phyloP scores from a whole-genome alignment of 2,329 filamentous ascomycete genomes.

The Claviceps sorghi region DNA sequence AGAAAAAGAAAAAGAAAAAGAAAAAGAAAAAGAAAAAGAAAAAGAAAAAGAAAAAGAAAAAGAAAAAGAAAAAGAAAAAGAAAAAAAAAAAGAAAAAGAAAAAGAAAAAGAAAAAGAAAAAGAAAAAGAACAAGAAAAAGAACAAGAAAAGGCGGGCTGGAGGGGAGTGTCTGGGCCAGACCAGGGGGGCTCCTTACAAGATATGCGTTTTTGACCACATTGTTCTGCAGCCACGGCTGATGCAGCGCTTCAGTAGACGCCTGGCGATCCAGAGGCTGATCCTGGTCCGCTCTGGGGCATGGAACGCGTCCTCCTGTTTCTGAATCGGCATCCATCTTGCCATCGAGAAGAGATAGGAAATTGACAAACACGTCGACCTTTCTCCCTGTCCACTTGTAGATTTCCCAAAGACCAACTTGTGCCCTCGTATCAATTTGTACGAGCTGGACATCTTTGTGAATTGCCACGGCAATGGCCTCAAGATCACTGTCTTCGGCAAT shows the following conservation, averaged over 20 bases:
- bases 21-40: no score
- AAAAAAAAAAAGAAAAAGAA: no score
- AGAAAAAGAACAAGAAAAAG: no score
- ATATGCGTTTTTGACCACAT: slow-evolving; percentile 12
- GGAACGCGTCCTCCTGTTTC: background rate
- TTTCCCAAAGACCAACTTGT: slow-evolving; percentile 54
- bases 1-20: no score
- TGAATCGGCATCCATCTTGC: background rate
- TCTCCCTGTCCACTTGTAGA: slow-evolving; percentile 60
- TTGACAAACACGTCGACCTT: slow-evolving; percentile 64
- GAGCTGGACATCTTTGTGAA: slow-evolving; percentile 53
- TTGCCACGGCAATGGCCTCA: slow-evolving; percentile 35
- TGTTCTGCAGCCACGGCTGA: slow-evolving; percentile 10
- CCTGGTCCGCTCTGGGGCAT: background rate
- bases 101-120: no score
- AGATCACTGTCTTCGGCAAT: slow-evolving; percentile 20
- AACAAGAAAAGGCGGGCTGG: no score
- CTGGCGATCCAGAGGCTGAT: background rate
- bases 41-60: no score
- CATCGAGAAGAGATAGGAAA: slow-evolving; percentile 46
- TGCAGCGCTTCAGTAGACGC: background rate
- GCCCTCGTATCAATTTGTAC: slow-evolving; percentile 38
- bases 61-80: no score
- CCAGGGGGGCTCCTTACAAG: slow-evolving; percentile 13
- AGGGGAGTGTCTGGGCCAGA: no score